phyloP scores from a whole-genome alignment of 1,284 basidiomycete genomes.

The Xerocomus tenax region DNA sequence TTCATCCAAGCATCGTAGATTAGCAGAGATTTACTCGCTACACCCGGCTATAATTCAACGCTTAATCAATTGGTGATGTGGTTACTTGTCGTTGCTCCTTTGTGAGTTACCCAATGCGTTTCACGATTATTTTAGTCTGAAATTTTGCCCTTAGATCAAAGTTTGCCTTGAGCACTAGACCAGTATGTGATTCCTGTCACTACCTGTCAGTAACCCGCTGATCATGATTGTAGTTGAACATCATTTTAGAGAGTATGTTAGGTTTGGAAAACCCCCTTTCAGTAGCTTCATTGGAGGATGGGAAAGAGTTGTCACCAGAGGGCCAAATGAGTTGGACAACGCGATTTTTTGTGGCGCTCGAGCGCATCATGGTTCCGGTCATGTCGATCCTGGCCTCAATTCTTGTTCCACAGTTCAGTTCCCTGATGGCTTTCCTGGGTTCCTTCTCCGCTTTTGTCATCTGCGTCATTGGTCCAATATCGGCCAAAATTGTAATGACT shows the following conservation, averaged over 20 bases:
- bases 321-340: slow-evolving; percentile 29
- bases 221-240: slow-evolving; percentile 51
- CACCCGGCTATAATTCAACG: slow-evolving; percentile 63
- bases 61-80: slow-evolving; percentile 78
- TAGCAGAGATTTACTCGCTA: slow-evolving; percentile 74
- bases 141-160: slow-evolving; percentile 52
- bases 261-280: slow-evolving; percentile 47
- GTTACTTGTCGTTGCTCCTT: slow-evolving; percentile 82
- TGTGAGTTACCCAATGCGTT: slow-evolving; percentile 38
- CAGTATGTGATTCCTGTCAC: slow-evolving; percentile 43
- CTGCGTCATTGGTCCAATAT: slow-evolving; percentile 73
- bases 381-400: slow-evolving; percentile 66
- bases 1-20: slow-evolving; percentile 43
- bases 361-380: slow-evolving; percentile 54
- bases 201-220: neutral
- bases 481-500: slow-evolving; percentile 52
- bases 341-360: slow-evolving; percentile 42
- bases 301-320: slow-evolving; percentile 17
- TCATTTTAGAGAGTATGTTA: slow-evolving; percentile 69
- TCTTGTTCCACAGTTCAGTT: slow-evolving; percentile 76
- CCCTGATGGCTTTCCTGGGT: slow-evolving; percentile 86
- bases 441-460: slow-evolving; percentile 80
- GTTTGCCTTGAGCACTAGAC: slow-evolving; percentile 79
- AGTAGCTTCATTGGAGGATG: slow-evolving; percentile 35
- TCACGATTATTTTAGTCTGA: slow-evolving; percentile 8